These are phyloP conservation scores for Aspergillus viridinutans DNA, from an alignment of 2,329 filamentous ascomycete species.

Conservation along the genomic window DNA sequence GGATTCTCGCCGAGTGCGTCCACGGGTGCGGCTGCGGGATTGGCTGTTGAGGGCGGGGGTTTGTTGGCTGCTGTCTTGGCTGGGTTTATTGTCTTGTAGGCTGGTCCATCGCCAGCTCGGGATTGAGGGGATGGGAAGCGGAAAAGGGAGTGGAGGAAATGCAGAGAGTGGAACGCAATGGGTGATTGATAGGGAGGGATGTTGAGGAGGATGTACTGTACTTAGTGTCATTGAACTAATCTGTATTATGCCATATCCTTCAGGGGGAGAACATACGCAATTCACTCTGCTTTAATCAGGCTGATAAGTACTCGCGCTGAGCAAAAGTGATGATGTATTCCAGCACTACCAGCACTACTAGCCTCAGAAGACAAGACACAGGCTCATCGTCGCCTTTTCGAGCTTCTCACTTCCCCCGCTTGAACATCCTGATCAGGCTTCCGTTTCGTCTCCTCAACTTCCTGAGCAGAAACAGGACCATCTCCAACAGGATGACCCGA, in stretches of 20 bases:
- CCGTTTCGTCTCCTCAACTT: not conserved
- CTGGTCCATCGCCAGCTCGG: not conserved
- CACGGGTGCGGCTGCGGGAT: slow-evolving; percentile 12
- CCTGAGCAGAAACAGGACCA: not conserved
- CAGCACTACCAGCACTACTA: no score
- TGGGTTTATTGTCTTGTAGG: not conserved
- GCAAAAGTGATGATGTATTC: no score
- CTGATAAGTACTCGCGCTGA: not conserved
- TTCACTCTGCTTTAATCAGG: not conserved
- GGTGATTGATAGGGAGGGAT: no score
- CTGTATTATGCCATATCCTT: not conserved
- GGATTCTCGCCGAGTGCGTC: not conserved
- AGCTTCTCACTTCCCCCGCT: not conserved
- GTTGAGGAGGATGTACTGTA: not conserved
- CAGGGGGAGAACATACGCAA: not conserved
- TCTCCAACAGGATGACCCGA: slow-evolving; percentile 18
- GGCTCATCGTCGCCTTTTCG: not conserved
- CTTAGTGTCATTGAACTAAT: not conserved
- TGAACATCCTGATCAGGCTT: not conserved
- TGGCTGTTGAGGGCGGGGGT: not conserved
- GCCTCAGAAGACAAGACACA: not conserved
- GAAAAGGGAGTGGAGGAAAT: not conserved
- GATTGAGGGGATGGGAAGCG: not conserved
- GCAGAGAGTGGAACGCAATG: not conserved
- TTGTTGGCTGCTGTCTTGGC: not conserved